Base-by-base conservation (phyloP, 768 basidiomycete genomes). In the Leccinum olivaceopallidum region DNA sequence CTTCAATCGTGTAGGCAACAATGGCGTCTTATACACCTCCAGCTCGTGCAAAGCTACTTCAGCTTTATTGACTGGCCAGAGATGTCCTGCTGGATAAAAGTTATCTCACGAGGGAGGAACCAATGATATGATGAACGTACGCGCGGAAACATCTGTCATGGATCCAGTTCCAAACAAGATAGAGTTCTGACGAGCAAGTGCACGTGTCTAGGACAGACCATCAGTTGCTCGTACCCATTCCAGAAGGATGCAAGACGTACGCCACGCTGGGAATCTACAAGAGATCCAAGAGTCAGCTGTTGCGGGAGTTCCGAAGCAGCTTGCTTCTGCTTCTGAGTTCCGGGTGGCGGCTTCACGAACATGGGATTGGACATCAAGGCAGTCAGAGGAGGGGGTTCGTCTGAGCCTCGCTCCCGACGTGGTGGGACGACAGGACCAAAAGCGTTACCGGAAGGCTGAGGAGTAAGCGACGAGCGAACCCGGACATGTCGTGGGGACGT, bases 11-110 rank as follows among this genome's bases (percentile, higher is more conserved):
- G 87, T 85, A 12, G 90, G 89, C 16, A 91, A 66, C 50, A 92
- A 80, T 6, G 90, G 90, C 1, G 88, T 92, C 75, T 87, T 88
- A 78, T 91, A 92, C 32, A 88, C 80, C 63, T 92, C 89, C 50
- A 90, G 76, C 65, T 89, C 86, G 48, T 87, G 85, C 6, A 92
- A 77, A 16, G 86, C 86, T 60, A 81, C 80, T 74, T 90, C 87
- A 20, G 88, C 85, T 18, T 85, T 78, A 49, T 79, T 84, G 64
- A 76, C 71, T 16, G 77, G 76, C 63, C 69, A 73, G n/a, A 63
- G 56, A 44, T 67, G 59, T 36, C 69, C 70, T 61, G 75, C 66
- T 68, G 20, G 28, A 56, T 18, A 49, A 30, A 48, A 63, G 63
- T 69, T 60, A 69, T 63, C 51, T 63, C 56, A 50, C 36, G 54